Conservation (phyloP, 768 basidiomycete species). For the Glaciozyma antarctica region DNA sequence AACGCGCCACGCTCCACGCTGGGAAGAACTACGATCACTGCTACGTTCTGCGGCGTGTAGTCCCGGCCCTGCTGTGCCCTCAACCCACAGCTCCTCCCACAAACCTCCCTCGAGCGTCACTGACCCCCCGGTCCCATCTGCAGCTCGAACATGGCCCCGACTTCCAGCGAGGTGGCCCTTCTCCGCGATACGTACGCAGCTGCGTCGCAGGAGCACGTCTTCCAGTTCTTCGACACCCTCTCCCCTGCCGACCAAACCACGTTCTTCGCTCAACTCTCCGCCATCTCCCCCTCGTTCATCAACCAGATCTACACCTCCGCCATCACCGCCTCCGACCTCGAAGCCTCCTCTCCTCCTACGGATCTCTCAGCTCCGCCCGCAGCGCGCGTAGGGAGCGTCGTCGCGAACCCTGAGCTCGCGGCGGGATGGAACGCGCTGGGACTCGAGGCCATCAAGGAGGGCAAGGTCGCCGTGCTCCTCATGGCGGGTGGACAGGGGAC, state of each 20-base stretch:
- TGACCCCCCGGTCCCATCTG: too few species aligned
- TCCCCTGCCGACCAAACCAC: slow-evolving; percentile 53
- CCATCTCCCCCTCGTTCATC: slow-evolving; percentile 79
- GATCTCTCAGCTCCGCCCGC: slow-evolving; percentile 70
- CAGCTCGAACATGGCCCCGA: slow-evolving; percentile 1
- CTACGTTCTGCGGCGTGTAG: too few species aligned
- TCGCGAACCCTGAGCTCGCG: slow-evolving; percentile 50
- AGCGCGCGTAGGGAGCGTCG: slow-evolving; percentile 58
- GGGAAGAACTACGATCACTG: too few species aligned
- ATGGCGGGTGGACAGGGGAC: slow-evolving; percentile 99
- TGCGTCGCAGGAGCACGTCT: slow-evolving; percentile 69
- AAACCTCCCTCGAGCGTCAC: too few species aligned
- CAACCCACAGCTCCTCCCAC: too few species aligned
- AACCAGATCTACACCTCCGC: slow-evolving; percentile 79
- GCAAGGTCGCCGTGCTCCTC: slow-evolving; percentile 85
- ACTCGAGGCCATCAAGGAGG: slow-evolving; percentile 65
- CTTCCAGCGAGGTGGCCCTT: slow-evolving; percentile 3
- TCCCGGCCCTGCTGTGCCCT: too few species aligned
- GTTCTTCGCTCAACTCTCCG: slow-evolving; percentile 61
- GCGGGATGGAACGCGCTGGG: slow-evolving; percentile 68
- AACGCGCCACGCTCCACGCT: too few species aligned
- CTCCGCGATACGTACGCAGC: slow-evolving; percentile 18
- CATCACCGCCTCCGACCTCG: slow-evolving; percentile 49
- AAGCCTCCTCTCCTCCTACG: slow-evolving; percentile 45
- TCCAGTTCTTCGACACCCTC: slow-evolving; percentile 75